Evolutionary conservation across 1,284 basidiomycete genomes (phyloP).

Genomic region (Entoloma clypeatum): DNA sequence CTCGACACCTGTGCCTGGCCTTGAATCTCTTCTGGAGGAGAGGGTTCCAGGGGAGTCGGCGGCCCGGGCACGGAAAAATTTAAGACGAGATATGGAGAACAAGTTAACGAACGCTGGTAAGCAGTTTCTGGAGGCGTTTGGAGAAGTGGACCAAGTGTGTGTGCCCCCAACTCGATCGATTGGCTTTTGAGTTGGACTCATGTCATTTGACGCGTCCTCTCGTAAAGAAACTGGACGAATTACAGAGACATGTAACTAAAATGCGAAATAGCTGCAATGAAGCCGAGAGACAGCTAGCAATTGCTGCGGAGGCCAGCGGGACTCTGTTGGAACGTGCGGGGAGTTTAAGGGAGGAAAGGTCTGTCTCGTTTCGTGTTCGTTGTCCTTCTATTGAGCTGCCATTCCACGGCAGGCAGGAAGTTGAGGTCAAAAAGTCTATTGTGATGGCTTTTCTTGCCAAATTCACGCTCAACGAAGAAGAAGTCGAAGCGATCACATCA

Average conservation of each 20-base stretch:
- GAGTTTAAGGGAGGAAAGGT: conserved; percentile 80
- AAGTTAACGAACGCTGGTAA: conserved; percentile 77
- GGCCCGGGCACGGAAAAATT: conserved; percentile 66
- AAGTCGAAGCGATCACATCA: conserved; percentile 72
- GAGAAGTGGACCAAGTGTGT: conserved; percentile 83
- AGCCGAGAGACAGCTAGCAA: conserved; percentile 72
- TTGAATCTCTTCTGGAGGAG: conserved; percentile 17
- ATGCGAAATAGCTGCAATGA: conserved; percentile 84
- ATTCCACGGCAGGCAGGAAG: conserved; percentile 50
- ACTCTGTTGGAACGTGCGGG: conserved; percentile 86
- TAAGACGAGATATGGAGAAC: conserved; percentile 81
- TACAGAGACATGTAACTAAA: conserved; percentile 70
- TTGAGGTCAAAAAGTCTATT: conserved; percentile 70
- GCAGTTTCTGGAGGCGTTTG: conserved; percentile 79
- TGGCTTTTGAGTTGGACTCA: conserved; percentile 6
- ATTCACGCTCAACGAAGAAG: conserved; percentile 79
- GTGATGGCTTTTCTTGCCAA: conserved; percentile 77
- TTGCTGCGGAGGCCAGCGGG: conserved; percentile 77
- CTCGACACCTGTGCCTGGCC: conserved; percentile 1
- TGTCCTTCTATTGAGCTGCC: conserved; percentile 2
- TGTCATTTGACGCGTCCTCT: conserved; percentile 4
- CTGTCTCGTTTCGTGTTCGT: conserved; percentile 17
- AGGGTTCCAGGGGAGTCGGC: conserved; percentile 51
- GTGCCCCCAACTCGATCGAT: conserved; percentile 8
- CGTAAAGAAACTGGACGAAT: conserved; percentile 69